Percentiles rank a stretch among this genome's conserved stretches.
These are phyloP conservation scores for Fusarium pseudonygamai DNA, from an alignment of 2,329 filamentous ascomycete species.

Conservation along the genomic window DNA sequence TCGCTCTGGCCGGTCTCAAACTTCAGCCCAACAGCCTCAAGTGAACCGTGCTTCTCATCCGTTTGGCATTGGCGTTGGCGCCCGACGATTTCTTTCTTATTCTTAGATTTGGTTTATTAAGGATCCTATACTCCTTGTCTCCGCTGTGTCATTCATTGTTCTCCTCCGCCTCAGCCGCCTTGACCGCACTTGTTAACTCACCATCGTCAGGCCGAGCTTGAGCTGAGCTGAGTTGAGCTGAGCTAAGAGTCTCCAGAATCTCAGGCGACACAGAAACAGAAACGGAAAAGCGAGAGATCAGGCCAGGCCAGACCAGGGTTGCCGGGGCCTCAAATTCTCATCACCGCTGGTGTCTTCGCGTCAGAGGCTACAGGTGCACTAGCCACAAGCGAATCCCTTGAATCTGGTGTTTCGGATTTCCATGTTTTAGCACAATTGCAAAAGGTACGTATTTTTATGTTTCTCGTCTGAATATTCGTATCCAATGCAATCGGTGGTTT, in stretches of 20 bases:
- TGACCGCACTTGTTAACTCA: not conserved
- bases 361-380: slow-evolving; percentile 31
- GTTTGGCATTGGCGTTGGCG: slow-evolving; percentile 4
- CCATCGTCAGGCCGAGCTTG: not conserved
- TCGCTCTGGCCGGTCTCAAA: slow-evolving; percentile 41
- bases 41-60: slow-evolving; percentile 30
- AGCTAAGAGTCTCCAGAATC: slow-evolving; percentile 5
- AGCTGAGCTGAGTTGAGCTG: not conserved
- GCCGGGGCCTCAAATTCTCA: slow-evolving; percentile 11
- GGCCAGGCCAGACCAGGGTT: slow-evolving; percentile 28
- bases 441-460: slow-evolving; percentile 30
- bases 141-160: slow-evolving; percentile 4
- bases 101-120: not conserved
- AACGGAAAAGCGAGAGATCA: slow-evolving; percentile 15
- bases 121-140: not conserved
- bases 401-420: slow-evolving; percentile 36
- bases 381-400: slow-evolving; percentile 28
- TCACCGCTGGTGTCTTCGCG: slow-evolving; percentile 13
- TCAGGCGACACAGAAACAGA: slow-evolving; percentile 9
- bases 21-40: slow-evolving; percentile 37
- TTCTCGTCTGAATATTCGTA: slow-evolving; percentile 8
- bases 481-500: slow-evolving; percentile 1
- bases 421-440: slow-evolving; percentile 24
- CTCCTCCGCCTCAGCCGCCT: slow-evolving; percentile 17
- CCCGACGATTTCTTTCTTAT: slow-evolving; percentile 8